These are phyloP conservation scores for Chloris gayana DNA, from an alignment of 176 grass and related monocot genomes.

Conservation along the genomic window DNA sequence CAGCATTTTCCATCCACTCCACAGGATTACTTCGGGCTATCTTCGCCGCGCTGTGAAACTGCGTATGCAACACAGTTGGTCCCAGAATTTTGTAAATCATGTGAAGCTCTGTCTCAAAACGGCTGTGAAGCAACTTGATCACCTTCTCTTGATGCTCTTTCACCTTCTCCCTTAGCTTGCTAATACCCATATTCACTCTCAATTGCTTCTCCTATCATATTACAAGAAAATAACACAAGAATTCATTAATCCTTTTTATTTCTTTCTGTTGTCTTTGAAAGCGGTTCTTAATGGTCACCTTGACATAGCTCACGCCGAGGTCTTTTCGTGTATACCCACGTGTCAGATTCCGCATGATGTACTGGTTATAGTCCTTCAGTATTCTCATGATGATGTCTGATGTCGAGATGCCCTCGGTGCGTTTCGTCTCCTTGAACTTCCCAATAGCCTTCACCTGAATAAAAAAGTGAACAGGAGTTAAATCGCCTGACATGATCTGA, in stretches of 20 bases:
- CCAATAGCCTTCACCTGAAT: conserved; percentile 77
- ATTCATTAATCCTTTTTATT: not conserved
- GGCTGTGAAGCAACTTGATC: conserved; percentile 22
- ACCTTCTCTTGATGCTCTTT: conserved; percentile 89
- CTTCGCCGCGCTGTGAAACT: conserved; percentile 50
- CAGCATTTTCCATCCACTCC: conserved; percentile 91
- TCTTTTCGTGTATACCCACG: conserved; percentile 79
- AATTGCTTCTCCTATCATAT: conserved; percentile 78
- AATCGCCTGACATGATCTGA: not conserved
- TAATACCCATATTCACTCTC: conserved; percentile 88
- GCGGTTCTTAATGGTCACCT: conserved; percentile 33
- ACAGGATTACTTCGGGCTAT: conserved; percentile 68
- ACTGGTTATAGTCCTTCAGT: conserved; percentile 90
- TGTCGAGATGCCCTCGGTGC: conserved; percentile 83
- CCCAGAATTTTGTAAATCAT: conserved; percentile 6
- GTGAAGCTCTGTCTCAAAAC: conserved; percentile 11
- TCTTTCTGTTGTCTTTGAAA: not conserved
- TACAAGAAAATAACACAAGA: not conserved
- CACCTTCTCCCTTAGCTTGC: conserved; percentile 79
- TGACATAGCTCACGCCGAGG: conserved; percentile 84
- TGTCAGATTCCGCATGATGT: conserved; percentile 85
- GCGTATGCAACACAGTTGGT: not conserved
- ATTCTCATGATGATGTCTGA: conserved; percentile 97
- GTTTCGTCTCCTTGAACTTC: conserved; percentile 89
- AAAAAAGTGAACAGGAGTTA: conserved; percentile 8